These are phyloP conservation scores for Aspergillus funiculosus DNA, from an alignment of 495 filamentous ascomycete species.

Conservation along the genomic window DNA sequence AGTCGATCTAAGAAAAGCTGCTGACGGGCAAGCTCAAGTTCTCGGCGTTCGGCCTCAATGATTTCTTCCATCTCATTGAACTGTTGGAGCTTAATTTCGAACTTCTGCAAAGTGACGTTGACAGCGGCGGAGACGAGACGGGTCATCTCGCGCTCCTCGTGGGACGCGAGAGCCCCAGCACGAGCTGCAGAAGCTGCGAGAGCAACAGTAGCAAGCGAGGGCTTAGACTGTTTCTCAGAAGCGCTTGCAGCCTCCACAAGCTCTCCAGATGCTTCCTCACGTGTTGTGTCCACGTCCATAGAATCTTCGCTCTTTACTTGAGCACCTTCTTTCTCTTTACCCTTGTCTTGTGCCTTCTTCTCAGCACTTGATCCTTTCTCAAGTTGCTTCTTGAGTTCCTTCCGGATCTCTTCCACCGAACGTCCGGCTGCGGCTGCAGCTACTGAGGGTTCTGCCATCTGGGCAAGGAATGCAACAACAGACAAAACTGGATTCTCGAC, in stretches of 20 bases:
- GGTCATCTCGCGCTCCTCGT: constrained; percentile 95
- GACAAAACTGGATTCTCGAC: constrained; percentile 93
- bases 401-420: constrained; percentile 76
- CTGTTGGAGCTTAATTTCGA: constrained; percentile 80
- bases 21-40: constrained; percentile 83
- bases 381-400: constrained; percentile 64
- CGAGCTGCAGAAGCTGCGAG: constrained; percentile 81
- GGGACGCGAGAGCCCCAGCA: constrained; percentile 79
- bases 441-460: constrained; percentile 78
- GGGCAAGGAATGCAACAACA: constrained; percentile 86
- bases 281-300: constrained; percentile 59
- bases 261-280: constrained; percentile 25
- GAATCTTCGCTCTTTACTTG: constrained; percentile 58
- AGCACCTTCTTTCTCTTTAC: constrained; percentile 50
- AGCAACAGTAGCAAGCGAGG: constrained; percentile 66
- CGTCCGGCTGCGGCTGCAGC: constrained; percentile 84
- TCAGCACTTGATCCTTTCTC: constrained; percentile 48
- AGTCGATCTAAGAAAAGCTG: constrained; percentile 90
- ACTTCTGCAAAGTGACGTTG: constrained; percentile 76
- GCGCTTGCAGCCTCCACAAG: constrained; percentile 17
- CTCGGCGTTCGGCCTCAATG: constrained; percentile 83
- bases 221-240: constrained; percentile 29
- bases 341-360: constrained; percentile 38
- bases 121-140: constrained; percentile 78
- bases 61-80: constrained; percentile 94